Base-by-base conservation (phyloP, 306 rosid species). In the Comarum palustre region DNA sequence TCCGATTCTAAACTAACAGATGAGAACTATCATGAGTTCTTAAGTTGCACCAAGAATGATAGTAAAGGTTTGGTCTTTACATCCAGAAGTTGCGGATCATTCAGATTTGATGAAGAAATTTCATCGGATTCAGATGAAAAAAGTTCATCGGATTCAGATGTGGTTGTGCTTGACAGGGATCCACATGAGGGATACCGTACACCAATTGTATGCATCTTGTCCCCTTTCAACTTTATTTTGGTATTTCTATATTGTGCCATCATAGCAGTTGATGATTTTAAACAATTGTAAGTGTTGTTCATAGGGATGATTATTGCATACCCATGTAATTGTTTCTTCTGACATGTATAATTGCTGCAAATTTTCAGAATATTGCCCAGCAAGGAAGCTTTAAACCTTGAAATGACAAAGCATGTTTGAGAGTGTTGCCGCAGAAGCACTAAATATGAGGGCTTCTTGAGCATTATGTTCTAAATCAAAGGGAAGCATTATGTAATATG, bases 331-430 rank as follows among this genome's bases (percentile, higher is more conserved):
- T 19, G 9, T 34, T 57, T 69, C 65, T 42, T 73, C 59, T 75
- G 77, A 72, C 76, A 52, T 57, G 66, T 72, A 31, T 59, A 38
- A 15, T 78, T 80, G 42, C 62, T 50, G 24, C 60, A 19, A 41
- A 57, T 78, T 43, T 74, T 73, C 88, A 90, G 95, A 80, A 90
- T 68, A 0, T 80, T 71, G 22, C 81, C 58, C 83, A 81, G 8
- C 77, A 66, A 14, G 89, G 87, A 74, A 31, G 63, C 7, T 88
- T 90, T 20, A 45, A 0, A 77, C 98, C 96, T 27, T 90, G 96
- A 96, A 61, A 15, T 19, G 98, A 92, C 55, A 46, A 79, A 6
- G 36, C 57, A 15, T 84, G 90, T 71, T 79, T 84, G 88, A 22
- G 75, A 55, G 69, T 78, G 43, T 59, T 88, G 71, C 74, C 61